These are phyloP conservation scores for Uncinocarpus reesii DNA, from an alignment of 2,329 filamentous ascomycete species.

Conservation along the genomic window DNA sequence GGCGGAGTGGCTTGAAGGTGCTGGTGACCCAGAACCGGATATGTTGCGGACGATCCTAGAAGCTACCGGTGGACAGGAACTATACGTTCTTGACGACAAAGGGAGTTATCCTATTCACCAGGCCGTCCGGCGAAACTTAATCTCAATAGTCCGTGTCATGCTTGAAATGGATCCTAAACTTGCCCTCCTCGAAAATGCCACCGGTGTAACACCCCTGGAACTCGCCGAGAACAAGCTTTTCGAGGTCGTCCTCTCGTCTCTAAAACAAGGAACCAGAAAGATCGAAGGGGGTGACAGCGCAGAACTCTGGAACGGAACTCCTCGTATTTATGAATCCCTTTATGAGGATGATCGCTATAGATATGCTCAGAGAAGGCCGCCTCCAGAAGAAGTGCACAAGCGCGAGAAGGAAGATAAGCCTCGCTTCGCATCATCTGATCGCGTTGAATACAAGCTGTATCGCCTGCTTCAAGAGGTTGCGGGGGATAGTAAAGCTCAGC, in stretches of 20 bases:
- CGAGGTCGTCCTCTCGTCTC: neutral
- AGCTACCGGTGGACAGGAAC: slow-evolving; percentile 38
- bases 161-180: slow-evolving; percentile 50
- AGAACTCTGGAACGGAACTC: neutral
- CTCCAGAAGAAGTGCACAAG: neutral
- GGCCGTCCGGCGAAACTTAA: slow-evolving; percentile 38
- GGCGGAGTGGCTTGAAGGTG: slow-evolving; percentile 1
- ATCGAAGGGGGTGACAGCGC: neutral
- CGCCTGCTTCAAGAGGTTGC: neutral
- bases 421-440: neutral
- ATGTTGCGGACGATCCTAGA: slow-evolving; percentile 31
- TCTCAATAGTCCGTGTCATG: slow-evolving; percentile 44
- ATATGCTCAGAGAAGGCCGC: neutral
- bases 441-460: neutral
- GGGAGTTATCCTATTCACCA: slow-evolving; percentile 38
- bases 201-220: slow-evolving; percentile 59
- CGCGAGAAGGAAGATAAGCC: neutral
- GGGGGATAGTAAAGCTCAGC: slow-evolving; percentile 29
- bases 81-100: slow-evolving; percentile 36
- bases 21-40: slow-evolving; percentile 29
- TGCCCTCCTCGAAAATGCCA: slow-evolving; percentile 62
- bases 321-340: neutral
- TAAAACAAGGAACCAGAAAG: neutral
- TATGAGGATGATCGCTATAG: neutral
- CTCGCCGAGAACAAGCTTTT: slow-evolving; percentile 10